These are phyloP conservation scores for Xylaria scruposa DNA, from an alignment of 495 filamentous ascomycete genomes.

Conservation along the genomic window DNA sequence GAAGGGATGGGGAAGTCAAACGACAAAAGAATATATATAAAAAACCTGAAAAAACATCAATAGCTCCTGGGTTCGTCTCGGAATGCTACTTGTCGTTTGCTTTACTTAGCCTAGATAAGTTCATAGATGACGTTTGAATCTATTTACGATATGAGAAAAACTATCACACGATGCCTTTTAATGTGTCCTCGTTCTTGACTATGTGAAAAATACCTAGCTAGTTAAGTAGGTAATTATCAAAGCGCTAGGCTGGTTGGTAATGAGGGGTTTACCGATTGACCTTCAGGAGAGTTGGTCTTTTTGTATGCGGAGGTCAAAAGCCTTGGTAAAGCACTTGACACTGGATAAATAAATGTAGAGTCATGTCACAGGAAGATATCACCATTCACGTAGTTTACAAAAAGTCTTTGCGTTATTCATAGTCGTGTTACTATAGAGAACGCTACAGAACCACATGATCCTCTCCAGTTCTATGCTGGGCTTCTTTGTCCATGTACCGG, in stretches of 20 bases:
- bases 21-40: neutral
- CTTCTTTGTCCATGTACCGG: too few relatives aligned
- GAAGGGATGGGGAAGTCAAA: slow-evolving; percentile 4
- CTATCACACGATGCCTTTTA: neutral
- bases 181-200: neutral
- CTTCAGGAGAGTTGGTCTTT: neutral
- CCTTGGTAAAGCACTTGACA: neutral
- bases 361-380: neutral
- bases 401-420: neutral
- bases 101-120: slow-evolving; percentile 15
- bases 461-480: neutral
- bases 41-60: neutral
- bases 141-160: slow-evolving; percentile 19
- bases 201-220: neutral
- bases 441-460: neutral
- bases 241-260: neutral
- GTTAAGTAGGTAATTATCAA: neutral
- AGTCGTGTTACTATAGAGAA: neutral
- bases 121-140: slow-evolving; percentile 27
- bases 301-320: neutral
- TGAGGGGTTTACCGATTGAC: neutral
- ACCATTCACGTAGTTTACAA: neutral
- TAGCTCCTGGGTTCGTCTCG: too few relatives aligned
- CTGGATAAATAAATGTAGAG: neutral
- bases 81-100: neutral